Base-by-base conservation (phyloP, 176 grass and related monocot species). In the Saccharum officinarum region DNA sequence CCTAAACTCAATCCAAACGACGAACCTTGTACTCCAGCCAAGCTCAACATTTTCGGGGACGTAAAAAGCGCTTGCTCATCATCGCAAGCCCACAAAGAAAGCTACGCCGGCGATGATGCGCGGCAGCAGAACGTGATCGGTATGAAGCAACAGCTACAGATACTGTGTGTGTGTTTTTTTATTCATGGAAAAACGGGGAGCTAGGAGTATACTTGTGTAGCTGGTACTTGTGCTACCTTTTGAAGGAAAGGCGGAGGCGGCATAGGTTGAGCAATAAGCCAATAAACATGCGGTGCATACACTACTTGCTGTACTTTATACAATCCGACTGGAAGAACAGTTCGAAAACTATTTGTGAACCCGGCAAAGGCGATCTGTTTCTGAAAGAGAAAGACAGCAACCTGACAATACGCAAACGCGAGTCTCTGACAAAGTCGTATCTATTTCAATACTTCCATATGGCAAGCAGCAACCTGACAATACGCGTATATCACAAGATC, bases 11-110 rank as follows among this genome's bases (percentile, higher is more conserved):
- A 82, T 80, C 45, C 20, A 75, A 61, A 11, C 45, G 45, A 46
- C 28, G 33, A 75, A 66, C 70, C 61, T 57, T 71, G 67, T 44
- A 87, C 45, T 67, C 20, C 70, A 59, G 78, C 60, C 85, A 67
- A 82, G 60, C 45, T 55, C 13, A 37, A 46, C 47, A 55, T 65
- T 55, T 80, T 87, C 45, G 70, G 89, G 85, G 70, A 87, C 79
- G 50, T 50, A 84, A 84, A 91, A 87, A 76, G 76, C 40, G 55
- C 14, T 4, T 3, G 80, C 41, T 72, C 89, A 87, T 87, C 40
- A 83, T 87, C 41, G 70, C 81, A 25, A 79, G 83, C 61, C 50
- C 17, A 69, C 83, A 82, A 72, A 59, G 81, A 76, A 90, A 73
- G 73, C 36, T 57, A 82, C 23, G 34, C 67, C 9, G 38, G 74